Evolutionary conservation across 1,284 basidiomycete species (phyloP).

Genomic region (Trichosporon sp.): DNA sequence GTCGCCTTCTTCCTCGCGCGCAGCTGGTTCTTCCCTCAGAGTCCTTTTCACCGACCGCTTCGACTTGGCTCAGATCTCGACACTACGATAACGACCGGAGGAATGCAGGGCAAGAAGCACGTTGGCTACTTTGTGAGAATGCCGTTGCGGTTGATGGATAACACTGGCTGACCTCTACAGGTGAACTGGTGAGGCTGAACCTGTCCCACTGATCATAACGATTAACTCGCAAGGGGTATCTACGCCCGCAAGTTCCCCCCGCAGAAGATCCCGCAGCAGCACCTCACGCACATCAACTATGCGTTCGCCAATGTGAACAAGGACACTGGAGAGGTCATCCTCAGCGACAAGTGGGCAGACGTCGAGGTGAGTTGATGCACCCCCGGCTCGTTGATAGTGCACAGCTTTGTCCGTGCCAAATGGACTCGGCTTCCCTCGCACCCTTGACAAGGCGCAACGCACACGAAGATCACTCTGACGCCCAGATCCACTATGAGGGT

Average conservation of each 20-base stretch:
- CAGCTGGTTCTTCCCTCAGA: background rate
- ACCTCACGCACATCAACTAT: constrained; percentile 76
- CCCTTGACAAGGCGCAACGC: constrained; percentile 30
- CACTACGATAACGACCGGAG: background rate
- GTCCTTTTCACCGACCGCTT: background rate
- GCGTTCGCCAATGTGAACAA: constrained; percentile 78
- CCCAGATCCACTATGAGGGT: constrained; percentile 57
- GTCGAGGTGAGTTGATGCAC: constrained; percentile 57
- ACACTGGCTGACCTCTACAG: constrained; percentile 10
- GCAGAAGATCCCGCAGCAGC: constrained; percentile 60
- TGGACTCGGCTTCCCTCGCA: background rate
- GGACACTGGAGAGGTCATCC: constrained; percentile 59
- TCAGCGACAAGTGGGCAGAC: constrained; percentile 79
- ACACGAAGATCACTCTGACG: background rate
- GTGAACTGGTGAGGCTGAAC: constrained; percentile 30
- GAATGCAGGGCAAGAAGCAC: constrained; percentile 21
- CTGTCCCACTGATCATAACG: background rate
- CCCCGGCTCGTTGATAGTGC: background rate
- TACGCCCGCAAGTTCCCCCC: constrained; percentile 78
- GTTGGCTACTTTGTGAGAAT: constrained; percentile 36
- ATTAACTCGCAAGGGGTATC: constrained; percentile 63
- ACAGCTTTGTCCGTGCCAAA: background rate
- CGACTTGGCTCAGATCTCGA: background rate
- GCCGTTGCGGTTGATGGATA: background rate
- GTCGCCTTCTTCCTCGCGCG: background rate